Conservation (phyloP, 345 rosid species). For the Pelargonium nanum region DNA sequence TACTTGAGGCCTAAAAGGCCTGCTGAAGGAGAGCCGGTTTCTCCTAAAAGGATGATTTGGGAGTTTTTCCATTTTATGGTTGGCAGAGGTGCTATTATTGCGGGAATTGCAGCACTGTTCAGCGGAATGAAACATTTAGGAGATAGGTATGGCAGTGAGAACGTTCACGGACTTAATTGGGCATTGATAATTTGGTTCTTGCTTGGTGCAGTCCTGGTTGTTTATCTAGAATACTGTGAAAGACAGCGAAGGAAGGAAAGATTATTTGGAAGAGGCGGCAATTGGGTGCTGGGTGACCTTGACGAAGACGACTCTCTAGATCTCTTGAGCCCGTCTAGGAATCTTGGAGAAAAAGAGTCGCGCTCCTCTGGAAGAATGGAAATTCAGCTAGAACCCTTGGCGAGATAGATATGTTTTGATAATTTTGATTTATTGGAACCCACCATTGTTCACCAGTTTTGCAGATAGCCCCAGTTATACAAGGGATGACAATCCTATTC, state of each 20-base stretch:
- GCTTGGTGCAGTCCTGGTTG: conserved; percentile 31
- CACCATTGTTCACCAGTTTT: conserved; percentile 14
- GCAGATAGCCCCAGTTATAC: conserved; percentile 4
- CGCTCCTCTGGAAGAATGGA: conserved; percentile 50
- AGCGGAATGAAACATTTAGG: conserved; percentile 67
- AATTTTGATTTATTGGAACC: conserved; percentile 3
- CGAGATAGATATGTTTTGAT: conserved; percentile 30
- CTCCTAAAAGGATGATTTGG: conserved; percentile 58
- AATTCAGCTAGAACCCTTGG: conserved; percentile 84
- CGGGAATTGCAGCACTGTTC: conserved; percentile 58
- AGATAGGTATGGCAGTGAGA: conserved; percentile 69
- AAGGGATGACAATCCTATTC: conserved; percentile 9
- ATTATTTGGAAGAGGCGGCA: conserved; percentile 49
- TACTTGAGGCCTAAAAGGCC: conserved; percentile 69
- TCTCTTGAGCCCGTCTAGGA: conserved; percentile 47
- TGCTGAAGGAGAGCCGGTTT: conserved; percentile 38
- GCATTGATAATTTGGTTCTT: conserved; percentile 61
- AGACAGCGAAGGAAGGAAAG: conserved; percentile 36
- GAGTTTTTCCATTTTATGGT: conserved; percentile 65
- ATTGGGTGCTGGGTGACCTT: conserved; percentile 65
- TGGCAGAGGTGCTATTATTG: conserved; percentile 54
- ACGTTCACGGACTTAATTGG: conserved; percentile 61
- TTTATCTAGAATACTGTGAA: conserved; percentile 57
- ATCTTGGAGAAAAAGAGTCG: conserved; percentile 30
- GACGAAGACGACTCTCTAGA: conserved; percentile 81